Conservation (phyloP, 495 filamentous ascomycete genomes). For the Xylaria curta region DNA sequence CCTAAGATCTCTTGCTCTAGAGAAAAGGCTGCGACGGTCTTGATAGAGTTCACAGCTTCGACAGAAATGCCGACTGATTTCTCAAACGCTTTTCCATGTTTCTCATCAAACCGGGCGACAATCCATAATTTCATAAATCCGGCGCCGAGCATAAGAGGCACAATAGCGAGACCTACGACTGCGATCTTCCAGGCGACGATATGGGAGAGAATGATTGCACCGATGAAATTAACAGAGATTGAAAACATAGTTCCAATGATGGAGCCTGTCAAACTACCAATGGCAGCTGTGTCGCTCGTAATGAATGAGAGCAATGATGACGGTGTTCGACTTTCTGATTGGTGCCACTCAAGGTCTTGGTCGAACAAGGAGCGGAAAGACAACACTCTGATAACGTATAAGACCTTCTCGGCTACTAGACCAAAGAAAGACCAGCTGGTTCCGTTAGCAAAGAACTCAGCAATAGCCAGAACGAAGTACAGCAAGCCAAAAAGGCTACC, state of each 20-base stretch:
- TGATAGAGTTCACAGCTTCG: constrained; percentile 59
- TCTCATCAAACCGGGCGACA: constrained; percentile 62
- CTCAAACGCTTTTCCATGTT: constrained; percentile 62
- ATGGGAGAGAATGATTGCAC: constrained; percentile 60
- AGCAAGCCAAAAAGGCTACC: constrained; percentile 58
- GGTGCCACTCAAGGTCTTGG: constrained; percentile 59
- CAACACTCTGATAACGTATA: constrained; percentile 50
- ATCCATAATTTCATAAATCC: constrained; percentile 63
- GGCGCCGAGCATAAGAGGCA: constrained; percentile 61
- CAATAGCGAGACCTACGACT: constrained; percentile 58
- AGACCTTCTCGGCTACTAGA: constrained; percentile 53
- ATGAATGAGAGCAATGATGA: constrained; percentile 58
- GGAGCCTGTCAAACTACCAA: constrained; percentile 51
- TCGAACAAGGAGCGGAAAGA: constrained; percentile 55
- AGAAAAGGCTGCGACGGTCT: constrained; percentile 60
- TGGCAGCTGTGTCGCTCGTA: constrained; percentile 57
- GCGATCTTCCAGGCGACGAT: constrained; percentile 69
- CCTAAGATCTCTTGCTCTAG: constrained; percentile 53
- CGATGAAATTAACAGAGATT: constrained; percentile 51
- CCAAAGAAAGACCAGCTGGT: constrained; percentile 55
- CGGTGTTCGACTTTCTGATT: constrained; percentile 53
- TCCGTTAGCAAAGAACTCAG: constrained; percentile 54
- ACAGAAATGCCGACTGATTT: constrained; percentile 58
- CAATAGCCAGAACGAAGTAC: constrained; percentile 60
- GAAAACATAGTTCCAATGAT: constrained; percentile 56